phyloP scores from a whole-genome alignment of 257 asterid genomes.

The Ocimum tenuiflorum region DNA sequence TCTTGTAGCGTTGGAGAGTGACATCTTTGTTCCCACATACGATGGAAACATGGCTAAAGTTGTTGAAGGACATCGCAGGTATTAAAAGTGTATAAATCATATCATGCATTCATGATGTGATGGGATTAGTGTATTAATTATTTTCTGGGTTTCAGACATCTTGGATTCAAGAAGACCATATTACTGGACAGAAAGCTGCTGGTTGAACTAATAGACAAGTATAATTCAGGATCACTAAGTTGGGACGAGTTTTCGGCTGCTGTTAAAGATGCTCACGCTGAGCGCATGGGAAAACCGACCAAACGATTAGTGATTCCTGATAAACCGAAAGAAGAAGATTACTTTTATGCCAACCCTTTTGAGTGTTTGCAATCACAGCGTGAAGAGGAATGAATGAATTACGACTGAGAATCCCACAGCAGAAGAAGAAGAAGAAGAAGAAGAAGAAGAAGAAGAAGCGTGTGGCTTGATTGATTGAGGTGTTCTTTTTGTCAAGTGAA shows the following conservation, averaged over 20 bases:
- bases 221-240: constrained; percentile 43
- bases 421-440: neutral
- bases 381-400: no score
- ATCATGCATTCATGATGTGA: no score
- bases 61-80: constrained; percentile 99
- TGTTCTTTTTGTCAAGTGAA: constrained; percentile 22
- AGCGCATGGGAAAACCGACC: constrained; percentile 81
- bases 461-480: no score
- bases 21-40: constrained; percentile 88
- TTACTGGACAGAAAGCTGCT: constrained; percentile 64
- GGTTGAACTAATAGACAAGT: constrained; percentile 66
- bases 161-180: constrained; percentile 83
- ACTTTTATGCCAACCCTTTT: constrained; percentile 86
- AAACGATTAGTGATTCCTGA: constrained; percentile 69
- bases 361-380: constrained; percentile 90
- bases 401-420: no score
- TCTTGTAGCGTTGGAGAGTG: constrained; percentile 93
- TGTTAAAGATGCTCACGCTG: constrained; percentile 60
- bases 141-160: constrained; percentile 55
- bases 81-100: constrained; percentile 9
- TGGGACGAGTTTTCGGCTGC: constrained; percentile 92
- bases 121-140: no score
- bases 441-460: no score
- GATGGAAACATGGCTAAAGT: constrained; percentile 99
- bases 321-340: constrained; percentile 96